A percentile compares a stretch with the other conserved stretches of the same genome.
Evolutionary conservation across 169 alveolate species (phyloP).

Genomic region (Cyclospora cayetanensis): DNA sequence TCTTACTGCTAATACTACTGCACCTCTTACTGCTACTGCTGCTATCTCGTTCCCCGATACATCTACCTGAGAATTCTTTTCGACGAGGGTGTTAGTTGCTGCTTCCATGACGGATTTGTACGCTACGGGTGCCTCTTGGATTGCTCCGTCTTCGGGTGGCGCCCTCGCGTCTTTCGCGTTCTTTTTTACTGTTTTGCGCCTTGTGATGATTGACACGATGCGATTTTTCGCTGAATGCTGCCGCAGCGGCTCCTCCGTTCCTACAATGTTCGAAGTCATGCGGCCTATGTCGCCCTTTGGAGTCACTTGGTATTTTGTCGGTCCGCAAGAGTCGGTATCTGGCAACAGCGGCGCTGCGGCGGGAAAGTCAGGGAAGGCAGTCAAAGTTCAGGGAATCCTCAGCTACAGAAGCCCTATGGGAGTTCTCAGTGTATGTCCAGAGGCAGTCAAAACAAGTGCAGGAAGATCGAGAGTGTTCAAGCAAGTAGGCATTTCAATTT

Average conservation of each 20-base stretch:
- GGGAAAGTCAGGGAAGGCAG: background rate
- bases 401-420: constrained; percentile 26
- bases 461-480: background rate
- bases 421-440: background rate
- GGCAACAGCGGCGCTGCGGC: background rate
- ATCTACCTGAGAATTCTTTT: too few species aligned
- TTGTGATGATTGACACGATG: too few species aligned
- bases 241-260: background rate
- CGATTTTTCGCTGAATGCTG: background rate
- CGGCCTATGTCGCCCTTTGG: constrained; percentile 60
- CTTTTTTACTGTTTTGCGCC: too few species aligned
- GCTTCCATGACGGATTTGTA: too few species aligned
- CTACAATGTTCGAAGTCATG: background rate
- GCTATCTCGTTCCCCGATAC: too few species aligned
- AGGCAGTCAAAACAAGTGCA: background rate
- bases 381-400: constrained; percentile 11
- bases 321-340: background rate
- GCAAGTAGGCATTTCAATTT: constrained; percentile 15
- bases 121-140: too few species aligned
- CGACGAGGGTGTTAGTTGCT: too few species aligned
- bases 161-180: too few species aligned
- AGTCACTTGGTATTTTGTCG: constrained; percentile 37
- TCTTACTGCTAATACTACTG: too few species aligned
- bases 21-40: too few species aligned
- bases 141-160: too few species aligned